Percentiles rank a stretch among this genome's conserved stretches.
phyloP scores from a whole-genome alignment of 805 yeast species.

The Priceomyces fermenticarens region DNA sequence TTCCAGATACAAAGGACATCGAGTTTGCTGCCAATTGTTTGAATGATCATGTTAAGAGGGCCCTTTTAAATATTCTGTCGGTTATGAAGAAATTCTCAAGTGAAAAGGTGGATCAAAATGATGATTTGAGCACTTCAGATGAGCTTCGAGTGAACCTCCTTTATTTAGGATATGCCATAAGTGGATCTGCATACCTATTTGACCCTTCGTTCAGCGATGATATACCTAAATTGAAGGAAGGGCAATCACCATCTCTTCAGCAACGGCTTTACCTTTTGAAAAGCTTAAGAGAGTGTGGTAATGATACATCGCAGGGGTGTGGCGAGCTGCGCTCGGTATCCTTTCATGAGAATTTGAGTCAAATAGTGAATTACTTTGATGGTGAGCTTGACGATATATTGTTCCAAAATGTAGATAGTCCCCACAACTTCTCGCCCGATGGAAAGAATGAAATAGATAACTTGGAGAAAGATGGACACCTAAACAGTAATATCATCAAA shows the following conservation, averaged over 20 bases:
- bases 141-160: conserved; percentile 52
- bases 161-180: conserved; percentile 55
- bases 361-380: conserved; percentile 19
- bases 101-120: conserved; percentile 12
- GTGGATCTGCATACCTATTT: conserved; percentile 69
- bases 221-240: conserved; percentile 34
- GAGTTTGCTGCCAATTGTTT: conserved; percentile 60
- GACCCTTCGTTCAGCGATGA: conserved; percentile 66
- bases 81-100: conserved; percentile 24
- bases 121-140: conserved; percentile 42
- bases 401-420: conserved; percentile 14
- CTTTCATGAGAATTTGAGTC: conserved; percentile 30
- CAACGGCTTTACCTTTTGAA: conserved; percentile 32
- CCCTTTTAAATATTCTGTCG: conserved; percentile 41
- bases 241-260: conserved; percentile 29
- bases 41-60: conserved; percentile 42
- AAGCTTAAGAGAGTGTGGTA: conserved; percentile 26
- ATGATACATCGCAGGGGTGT: conserved; percentile 10
- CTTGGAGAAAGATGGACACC: neutral
- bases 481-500: neutral
- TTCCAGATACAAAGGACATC: conserved; percentile 57
- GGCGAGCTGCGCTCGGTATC: conserved; percentile 25
- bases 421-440: conserved; percentile 19
- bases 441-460: conserved; percentile 1
- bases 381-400: conserved; percentile 16